Evolutionary conservation across 805 yeast species (phyloP).

Genomic region (Middelhovenomyces tepae): DNA sequence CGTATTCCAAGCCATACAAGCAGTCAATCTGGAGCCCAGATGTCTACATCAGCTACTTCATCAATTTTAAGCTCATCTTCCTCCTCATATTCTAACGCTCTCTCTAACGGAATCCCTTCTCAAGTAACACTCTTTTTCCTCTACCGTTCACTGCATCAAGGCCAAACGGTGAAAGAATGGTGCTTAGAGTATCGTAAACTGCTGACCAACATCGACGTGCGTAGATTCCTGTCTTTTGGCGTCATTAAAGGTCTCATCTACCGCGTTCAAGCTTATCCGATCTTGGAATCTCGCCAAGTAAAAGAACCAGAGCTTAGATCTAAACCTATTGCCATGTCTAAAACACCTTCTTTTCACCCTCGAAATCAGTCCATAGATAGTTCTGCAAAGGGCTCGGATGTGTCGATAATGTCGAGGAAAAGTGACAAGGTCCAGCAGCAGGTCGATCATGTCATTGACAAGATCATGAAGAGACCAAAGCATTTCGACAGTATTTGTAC

Average conservation of each 20-base stretch:
- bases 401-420: background rate
- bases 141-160: conserved; percentile 71
- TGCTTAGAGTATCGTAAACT: conserved; percentile 52
- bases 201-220: conserved; percentile 61
- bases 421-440: conserved; percentile 5
- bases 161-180: conserved; percentile 75
- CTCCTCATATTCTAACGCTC: conserved; percentile 15
- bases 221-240: conserved; percentile 84
- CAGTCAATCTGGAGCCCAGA: conserved; percentile 3
- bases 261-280: conserved; percentile 70
- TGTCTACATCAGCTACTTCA: background rate
- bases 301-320: conserved; percentile 3
- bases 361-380: conserved; percentile 2
- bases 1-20: conserved; percentile 5
- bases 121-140: conserved; percentile 60
- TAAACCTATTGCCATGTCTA: conserved; percentile 3
- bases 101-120: conserved; percentile 31
- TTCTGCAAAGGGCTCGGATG: background rate
- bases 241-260: conserved; percentile 72
- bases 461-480: conserved; percentile 16
- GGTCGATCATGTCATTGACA: conserved; percentile 14
- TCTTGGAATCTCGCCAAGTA: conserved; percentile 28
- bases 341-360: conserved; percentile 7
- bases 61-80: conserved; percentile 17
- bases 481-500: conserved; percentile 49